Base-by-base conservation (phyloP, 352 stramenopile genomes). In the Thraustochytrium striatum region DNA sequence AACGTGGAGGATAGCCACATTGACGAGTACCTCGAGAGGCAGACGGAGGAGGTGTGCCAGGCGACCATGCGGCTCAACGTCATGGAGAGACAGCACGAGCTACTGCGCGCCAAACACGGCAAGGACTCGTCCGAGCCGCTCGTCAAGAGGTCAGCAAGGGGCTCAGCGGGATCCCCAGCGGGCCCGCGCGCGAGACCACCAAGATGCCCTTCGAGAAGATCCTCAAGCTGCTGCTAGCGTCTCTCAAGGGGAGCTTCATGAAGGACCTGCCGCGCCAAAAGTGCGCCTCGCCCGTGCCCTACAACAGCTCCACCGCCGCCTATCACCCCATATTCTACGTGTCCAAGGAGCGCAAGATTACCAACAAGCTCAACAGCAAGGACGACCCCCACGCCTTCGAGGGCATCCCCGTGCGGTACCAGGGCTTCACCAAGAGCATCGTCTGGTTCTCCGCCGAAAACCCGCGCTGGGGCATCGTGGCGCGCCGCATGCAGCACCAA, bases 401-500 rank as follows among this genome's bases (percentile, higher is more conserved):
- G 16, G 47, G 47, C 47, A 75, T 75, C 7, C 65, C 65, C 35
- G 65, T 75, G 11, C 44, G 65, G 8, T 75, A 75, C 39, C 65
- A 75, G 50, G 65, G 65, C 19, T 75, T 75, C 5, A 75, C 43
- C 41, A 75, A 75, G 50, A 52, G 32, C 43, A 75, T n/a, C 41
- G 65, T 75, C 8, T 75, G 65, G 65, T 75, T 62, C 65, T 75
- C 44, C 36, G 44, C 43, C 28, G 8, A 5, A 8, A 75, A 55
- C 30, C 65, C 65, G n/a, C 41, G 52, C 41, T 75, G 44, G 44
- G 65, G 65, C 9, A 75, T 75, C 36, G 65, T 75, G 19, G 65
- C 65, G 11, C 65, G 65, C 47, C 65, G 65, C 50, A 75, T 75
- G 65, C 65, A 75, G 65, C 65, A 75, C 3, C 65, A 75, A 28